phyloP scores from a whole-genome alignment of 1,284 basidiomycete species.

The Ganoderma lingzhi region DNA sequence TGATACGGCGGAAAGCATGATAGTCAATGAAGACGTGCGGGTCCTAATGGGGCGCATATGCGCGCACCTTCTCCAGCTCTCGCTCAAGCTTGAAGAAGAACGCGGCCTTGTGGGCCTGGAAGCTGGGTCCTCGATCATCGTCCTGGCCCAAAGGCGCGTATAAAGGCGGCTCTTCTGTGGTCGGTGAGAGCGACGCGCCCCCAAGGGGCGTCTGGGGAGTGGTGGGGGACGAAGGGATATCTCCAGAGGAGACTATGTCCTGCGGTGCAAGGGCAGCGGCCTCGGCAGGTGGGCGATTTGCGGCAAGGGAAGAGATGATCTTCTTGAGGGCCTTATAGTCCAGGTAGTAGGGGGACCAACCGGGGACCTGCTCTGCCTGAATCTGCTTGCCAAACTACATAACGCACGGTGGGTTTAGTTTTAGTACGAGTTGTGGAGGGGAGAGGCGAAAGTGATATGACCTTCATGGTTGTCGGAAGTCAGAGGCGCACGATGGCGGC shows the following conservation, averaged over 20 bases:
- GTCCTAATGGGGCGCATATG: constrained; percentile 6
- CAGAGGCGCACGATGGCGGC: constrained; percentile 6
- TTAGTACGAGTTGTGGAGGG: constrained; percentile 28
- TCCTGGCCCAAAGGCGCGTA: constrained; percentile 69
- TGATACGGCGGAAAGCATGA: neutral
- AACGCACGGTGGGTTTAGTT: constrained; percentile 26
- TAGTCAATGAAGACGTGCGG: constrained; percentile 6
- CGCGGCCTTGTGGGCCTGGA: constrained; percentile 94
- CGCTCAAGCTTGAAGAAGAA: constrained; percentile 99
- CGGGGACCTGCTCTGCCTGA: constrained; percentile 95
- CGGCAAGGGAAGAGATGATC: constrained; percentile 98
- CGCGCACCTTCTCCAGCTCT: constrained; percentile 93
- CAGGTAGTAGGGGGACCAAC: constrained; percentile 96
- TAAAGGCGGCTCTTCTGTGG: constrained; percentile 58
- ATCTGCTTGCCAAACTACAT: constrained; percentile 97
- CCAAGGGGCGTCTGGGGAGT: constrained; percentile 9
- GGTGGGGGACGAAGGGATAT: constrained; percentile 49
- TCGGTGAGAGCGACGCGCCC: neutral
- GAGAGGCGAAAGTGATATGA: constrained; percentile 27
- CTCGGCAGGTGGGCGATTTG: constrained; percentile 89
- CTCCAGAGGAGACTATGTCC: constrained; percentile 75
- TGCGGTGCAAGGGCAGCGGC: constrained; percentile 84
- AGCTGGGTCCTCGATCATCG: constrained; percentile 75
- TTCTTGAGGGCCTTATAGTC: constrained; percentile 99
- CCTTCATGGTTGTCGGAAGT: constrained; percentile 45